These are phyloP conservation scores for Acanthamoeba triangularis DNA, from an alignment of 208 protist species.

Conservation along the genomic window DNA sequence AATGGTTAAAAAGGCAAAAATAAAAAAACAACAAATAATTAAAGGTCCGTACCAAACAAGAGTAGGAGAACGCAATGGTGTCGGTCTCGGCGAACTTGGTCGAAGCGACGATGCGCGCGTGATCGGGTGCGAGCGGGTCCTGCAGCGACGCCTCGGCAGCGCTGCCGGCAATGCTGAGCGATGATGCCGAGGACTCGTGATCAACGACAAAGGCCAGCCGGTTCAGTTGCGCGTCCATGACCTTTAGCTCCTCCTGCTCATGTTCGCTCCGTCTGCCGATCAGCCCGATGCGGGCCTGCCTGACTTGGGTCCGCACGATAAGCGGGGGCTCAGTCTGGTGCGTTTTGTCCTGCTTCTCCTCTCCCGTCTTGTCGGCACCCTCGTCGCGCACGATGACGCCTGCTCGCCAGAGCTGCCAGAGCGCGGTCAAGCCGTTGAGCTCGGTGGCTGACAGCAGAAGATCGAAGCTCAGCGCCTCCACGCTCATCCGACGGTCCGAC, in stretches of 20 bases:
- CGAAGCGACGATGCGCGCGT: not conserved
- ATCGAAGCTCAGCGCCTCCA: not conserved
- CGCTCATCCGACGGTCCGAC: not conserved
- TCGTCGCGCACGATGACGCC: not conserved
- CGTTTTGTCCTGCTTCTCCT: not conserved
- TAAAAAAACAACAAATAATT: not conserved
- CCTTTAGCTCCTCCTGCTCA: not conserved
- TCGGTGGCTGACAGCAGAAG: not conserved
- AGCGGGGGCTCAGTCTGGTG: not conserved
- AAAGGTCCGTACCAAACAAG: not conserved
- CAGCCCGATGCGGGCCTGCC: not conserved
- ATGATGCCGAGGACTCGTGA: not conserved
- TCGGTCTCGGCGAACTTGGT: not conserved
- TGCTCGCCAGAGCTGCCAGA: slow-evolving; percentile 24
- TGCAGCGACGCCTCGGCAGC: not conserved
- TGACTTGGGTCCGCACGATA: not conserved
- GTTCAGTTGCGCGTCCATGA: not conserved
- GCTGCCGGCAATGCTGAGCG: slow-evolving; percentile 15
- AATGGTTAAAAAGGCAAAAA: not conserved
- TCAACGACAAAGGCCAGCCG: not conserved
- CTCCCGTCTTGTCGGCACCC: not conserved
- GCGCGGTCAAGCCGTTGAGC: not conserved
- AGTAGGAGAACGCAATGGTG: not conserved
- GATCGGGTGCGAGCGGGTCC: not conserved
- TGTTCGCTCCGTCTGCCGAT: not conserved